Base-by-base conservation (phyloP, 2,329 filamentous ascomycete genomes). In the Neofusicoccum ribis region DNA sequence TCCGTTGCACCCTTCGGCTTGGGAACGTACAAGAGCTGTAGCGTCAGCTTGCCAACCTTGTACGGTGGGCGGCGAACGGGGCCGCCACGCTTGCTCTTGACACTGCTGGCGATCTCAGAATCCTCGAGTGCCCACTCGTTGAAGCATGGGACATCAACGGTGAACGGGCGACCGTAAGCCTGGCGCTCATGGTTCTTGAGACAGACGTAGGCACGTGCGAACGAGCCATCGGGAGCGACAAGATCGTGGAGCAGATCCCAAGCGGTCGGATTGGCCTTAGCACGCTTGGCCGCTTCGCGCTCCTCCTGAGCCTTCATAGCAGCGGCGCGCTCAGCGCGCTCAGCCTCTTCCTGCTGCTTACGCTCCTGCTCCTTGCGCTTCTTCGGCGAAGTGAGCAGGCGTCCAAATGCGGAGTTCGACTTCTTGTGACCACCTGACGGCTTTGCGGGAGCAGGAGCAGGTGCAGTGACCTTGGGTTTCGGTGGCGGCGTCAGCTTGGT, bases 41-140 rank as follows among this genome's bases (percentile, higher is more conserved):
- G 83, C 76, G 97, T 92, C 63, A 99, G 85, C 80, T 97, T 97
- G 69, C 93, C 95, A 72, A 99, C 88, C 79, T 94, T 92, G 82
- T 99, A 99, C n/a, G 95, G 95, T 12, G 95, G 94, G 61, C 91
- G 82, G 37, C 86, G 88, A 66, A 95, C 89, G 47, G 92, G 87
- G 61, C 91, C 86, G 15, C 87, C 84, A 49, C 78, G 91, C 86
- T 98, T 98, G 84, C 92, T 97, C 85, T 96, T 96, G 68, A 97
- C 90, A 77, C 92, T 97, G 73, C 89, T 96, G 5, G 90, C 87
- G 67, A 89, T 89, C 27, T 84, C 84, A 9, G 87, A 67, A 65
- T 80, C 88, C 75, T 99, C 95, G 3, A 91, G 89, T 0, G 95
- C 95, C 95, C 95, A 99, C 80, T 99, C 95, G 73, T 99, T 99